A percentile compares a stretch with the other conserved stretches of the same genome.
Conservation (phyloP, 2,329 filamentous ascomycete genomes). For the Lasiodiplodia hormozganensis region DNA sequence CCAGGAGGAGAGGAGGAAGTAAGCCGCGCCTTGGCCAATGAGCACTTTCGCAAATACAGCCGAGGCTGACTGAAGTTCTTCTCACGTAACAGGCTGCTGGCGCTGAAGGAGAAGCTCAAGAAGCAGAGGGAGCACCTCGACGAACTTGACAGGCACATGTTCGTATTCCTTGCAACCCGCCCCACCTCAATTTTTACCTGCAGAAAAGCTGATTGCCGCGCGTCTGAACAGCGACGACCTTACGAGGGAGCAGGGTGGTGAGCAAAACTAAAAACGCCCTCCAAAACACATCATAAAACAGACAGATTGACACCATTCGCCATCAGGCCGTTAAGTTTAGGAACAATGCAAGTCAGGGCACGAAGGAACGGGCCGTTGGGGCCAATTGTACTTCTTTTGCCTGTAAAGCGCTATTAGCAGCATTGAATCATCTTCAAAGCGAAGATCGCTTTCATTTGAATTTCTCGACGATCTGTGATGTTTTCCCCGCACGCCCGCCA, state of each 20-base stretch:
- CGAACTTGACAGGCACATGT: constrained; percentile 88
- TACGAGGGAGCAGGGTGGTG: constrained; percentile 74
- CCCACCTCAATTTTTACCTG: background rate
- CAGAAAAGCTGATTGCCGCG: constrained; percentile 32
- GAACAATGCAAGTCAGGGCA: constrained; percentile 1
- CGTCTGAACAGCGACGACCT: constrained; percentile 70
- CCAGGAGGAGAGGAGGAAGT: constrained; percentile 88
- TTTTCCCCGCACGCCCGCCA: background rate
- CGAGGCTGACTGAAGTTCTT: background rate
- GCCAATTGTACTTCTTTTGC: constrained; percentile 8
- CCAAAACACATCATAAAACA: background rate
- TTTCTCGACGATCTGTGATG: background rate
- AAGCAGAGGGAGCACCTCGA: constrained; percentile 85
- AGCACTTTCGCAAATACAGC: background rate
- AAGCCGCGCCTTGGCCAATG: constrained; percentile 31
- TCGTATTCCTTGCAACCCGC: constrained; percentile 46
- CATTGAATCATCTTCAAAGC: background rate
- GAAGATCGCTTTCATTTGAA: background rate
- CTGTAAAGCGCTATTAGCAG: background rate
- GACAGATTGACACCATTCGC: constrained; percentile 7
- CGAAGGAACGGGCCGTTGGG: background rate
- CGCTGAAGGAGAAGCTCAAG: constrained; percentile 71
- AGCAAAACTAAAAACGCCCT: constrained; percentile 46
- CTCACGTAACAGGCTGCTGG: constrained; percentile 61
- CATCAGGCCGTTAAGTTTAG: background rate